Percentiles rank a stretch among this genome's conserved stretches.
Conservation (phyloP, 176 grass and related monocot species). For the sorghum (Sorghum bicolor) region Sorghum_bicolor_NCBIv3 NC_012870.2:56397501-56398000, state of each 20-base stretch:
- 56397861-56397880: neutral
- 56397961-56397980: neutral
- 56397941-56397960: neutral
- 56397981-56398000: neutral
- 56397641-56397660: constrained; percentile 3
- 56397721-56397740: neutral
- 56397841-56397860: neutral
- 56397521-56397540: neutral
- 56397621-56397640: constrained; percentile 2
- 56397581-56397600: neutral
- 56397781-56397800: neutral
- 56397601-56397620: neutral
- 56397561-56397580: neutral
- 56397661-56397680: neutral
- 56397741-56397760: neutral
- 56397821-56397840: neutral
- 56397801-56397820: neutral
- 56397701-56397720: neutral
- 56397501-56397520: neutral
- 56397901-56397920: neutral
- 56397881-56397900: neutral
- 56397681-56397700: neutral
- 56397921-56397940: neutral
- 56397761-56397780: neutral
- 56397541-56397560: neutral